phyloP scores from a whole-genome alignment of 2,329 filamentous ascomycete species.

The Coniochaeta sp. region DNA sequence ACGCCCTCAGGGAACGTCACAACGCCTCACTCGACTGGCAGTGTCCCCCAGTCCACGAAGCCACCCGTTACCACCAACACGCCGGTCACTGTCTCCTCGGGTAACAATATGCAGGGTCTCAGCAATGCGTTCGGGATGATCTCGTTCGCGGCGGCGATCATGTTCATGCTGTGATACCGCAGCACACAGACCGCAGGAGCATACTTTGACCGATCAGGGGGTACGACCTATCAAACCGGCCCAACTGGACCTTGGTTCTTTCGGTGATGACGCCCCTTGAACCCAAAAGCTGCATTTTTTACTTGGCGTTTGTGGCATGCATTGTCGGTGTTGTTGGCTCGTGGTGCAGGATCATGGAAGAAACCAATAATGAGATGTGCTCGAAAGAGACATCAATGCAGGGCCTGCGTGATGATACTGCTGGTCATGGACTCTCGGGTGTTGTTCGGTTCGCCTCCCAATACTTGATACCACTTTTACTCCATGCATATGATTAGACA shows the following conservation, averaged over 20 bases:
- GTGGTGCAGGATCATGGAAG: not conserved
- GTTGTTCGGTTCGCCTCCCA: not conserved
- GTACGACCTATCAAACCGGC: not conserved
- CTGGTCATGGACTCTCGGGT: not conserved
- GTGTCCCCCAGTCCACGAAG: not conserved
- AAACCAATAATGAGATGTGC: not conserved
- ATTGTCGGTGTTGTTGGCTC: not conserved
- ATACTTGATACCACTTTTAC: not conserved
- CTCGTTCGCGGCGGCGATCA: slow-evolving; percentile 13
- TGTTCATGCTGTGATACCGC: slow-evolving; percentile 13
- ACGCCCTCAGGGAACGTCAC: slow-evolving; percentile 1
- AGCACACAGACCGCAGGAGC: not conserved
- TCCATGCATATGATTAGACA: not conserved
- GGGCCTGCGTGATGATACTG: not conserved
- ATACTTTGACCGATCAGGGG: not conserved
- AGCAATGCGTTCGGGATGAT: slow-evolving; percentile 4
- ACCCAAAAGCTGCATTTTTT: not conserved
- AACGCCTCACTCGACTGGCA: not conserved
- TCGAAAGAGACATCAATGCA: not conserved
- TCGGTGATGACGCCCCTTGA: not conserved
- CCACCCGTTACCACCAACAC: not conserved
- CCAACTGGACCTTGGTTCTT: not conserved
- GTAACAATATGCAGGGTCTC: slow-evolving; percentile 7
- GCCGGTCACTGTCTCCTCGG: slow-evolving; percentile 7
- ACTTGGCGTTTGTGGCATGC: not conserved